Percentiles rank a stretch among this genome's conserved stretches.
Evolutionary conservation across 2,329 filamentous ascomycete species (phyloP).

Genomic region (Arthrobotrys conoides): DNA sequence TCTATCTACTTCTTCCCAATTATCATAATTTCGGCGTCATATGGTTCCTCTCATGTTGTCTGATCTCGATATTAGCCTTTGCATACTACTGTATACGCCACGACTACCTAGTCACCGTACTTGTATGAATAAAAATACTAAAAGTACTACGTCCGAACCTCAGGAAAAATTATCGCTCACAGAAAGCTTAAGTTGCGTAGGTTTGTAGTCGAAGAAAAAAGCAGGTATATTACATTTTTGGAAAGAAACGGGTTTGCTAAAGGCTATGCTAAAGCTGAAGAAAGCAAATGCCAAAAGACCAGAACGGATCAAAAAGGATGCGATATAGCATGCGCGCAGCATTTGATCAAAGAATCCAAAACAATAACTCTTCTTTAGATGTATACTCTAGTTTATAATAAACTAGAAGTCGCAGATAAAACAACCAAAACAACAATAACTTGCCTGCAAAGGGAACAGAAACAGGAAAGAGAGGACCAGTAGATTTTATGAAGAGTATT

Average conservation of each 20-base stretch:
- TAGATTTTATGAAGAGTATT: not conserved
- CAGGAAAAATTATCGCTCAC: not conserved
- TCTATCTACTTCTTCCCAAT: not conserved
- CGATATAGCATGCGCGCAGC: not conserved
- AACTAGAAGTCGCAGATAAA: constrained; percentile 12
- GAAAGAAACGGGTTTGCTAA: constrained; percentile 8
- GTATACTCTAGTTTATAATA: constrained; percentile 16
- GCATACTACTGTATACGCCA: constrained; percentile 25
- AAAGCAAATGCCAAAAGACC: constrained; percentile 7
- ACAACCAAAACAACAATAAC: not conserved
- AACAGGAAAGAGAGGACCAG: not conserved
- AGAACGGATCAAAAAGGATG: not conserved
- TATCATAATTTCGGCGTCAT: constrained; percentile 40
- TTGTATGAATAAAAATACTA: constrained; percentile 3
- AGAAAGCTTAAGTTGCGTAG: not conserved
- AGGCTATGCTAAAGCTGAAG: constrained; percentile 24
- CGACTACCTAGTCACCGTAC: not conserved
- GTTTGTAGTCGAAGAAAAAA: not conserved
- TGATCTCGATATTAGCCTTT: constrained; percentile 21
- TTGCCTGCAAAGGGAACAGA: constrained; percentile 18
- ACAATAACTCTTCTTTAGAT: not conserved
- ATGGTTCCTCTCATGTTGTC: constrained; percentile 20
- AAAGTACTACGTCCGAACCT: not conserved
- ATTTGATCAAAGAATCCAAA: not conserved
- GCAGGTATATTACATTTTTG: constrained; percentile 21